These are phyloP conservation scores for Aspergillus ochraceoroseus DNA, from an alignment of 2,329 filamentous ascomycete genomes.

Conservation along the genomic window DNA sequence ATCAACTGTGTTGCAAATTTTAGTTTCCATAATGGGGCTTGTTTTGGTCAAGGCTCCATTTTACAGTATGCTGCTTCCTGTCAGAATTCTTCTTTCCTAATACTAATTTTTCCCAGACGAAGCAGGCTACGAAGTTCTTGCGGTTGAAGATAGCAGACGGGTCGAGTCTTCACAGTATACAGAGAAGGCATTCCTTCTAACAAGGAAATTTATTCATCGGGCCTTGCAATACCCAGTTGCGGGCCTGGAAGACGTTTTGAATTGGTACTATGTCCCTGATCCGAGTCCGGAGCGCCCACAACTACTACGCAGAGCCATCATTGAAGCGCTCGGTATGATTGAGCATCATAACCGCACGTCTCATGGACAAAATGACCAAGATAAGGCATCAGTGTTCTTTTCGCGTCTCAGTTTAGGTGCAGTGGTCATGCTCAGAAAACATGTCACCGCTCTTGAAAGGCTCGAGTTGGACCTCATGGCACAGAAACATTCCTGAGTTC, in stretches of 20 bases:
- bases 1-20: slow-evolving; percentile 54
- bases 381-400: slow-evolving; percentile 28
- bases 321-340: slow-evolving; percentile 27
- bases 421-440: slow-evolving; percentile 30
- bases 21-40: slow-evolving; percentile 55
- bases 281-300: slow-evolving; percentile 16
- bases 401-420: slow-evolving; percentile 33
- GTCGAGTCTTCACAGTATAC: slow-evolving; percentile 49
- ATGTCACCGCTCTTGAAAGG: slow-evolving; percentile 26
- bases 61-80: slow-evolving; percentile 46
- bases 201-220: slow-evolving; percentile 49
- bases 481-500: too few species aligned
- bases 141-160: slow-evolving; percentile 44
- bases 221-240: slow-evolving; percentile 41
- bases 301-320: slow-evolving; percentile 25
- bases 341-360: slow-evolving; percentile 25
- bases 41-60: slow-evolving; percentile 58
- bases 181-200: slow-evolving; percentile 52
- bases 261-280: slow-evolving; percentile 48
- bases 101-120: slow-evolving; percentile 44
- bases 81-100: neutral
- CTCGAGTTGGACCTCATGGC: slow-evolving; percentile 15
- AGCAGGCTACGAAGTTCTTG: slow-evolving; percentile 55
- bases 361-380: slow-evolving; percentile 15
- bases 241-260: slow-evolving; percentile 50